phyloP scores from a whole-genome alignment of 768 basidiomycete genomes.

The Cystobasidium tubakii region DNA sequence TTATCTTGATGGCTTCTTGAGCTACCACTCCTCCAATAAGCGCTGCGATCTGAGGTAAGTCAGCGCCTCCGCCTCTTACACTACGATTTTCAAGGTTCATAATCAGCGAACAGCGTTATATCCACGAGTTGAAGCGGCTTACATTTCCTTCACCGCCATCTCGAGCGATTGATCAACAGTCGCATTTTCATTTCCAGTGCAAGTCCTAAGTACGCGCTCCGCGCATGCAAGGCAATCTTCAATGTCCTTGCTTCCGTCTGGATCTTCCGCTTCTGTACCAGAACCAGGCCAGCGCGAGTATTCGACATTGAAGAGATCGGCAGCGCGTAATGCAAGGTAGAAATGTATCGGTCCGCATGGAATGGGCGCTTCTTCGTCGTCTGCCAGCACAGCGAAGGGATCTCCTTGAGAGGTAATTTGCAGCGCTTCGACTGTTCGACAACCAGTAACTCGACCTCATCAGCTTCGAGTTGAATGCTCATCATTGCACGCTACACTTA shows the following conservation, averaged over 20 bases:
- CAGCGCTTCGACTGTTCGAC: slow-evolving; percentile 6
- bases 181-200: slow-evolving; percentile 25
- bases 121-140: neutral
- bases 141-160: slow-evolving; percentile 48
- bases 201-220: slow-evolving; percentile 20
- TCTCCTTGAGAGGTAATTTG: neutral
- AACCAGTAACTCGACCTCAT: no score
- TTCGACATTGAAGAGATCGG: slow-evolving; percentile 46
- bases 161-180: slow-evolving; percentile 49
- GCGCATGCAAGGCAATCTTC: slow-evolving; percentile 24
- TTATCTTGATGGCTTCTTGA: slow-evolving; percentile 94
- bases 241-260: slow-evolving; percentile 3
- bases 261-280: slow-evolving; percentile 23
- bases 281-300: slow-evolving; percentile 49
- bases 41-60: slow-evolving; percentile 87
- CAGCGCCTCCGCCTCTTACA: slow-evolving; percentile 63
- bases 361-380: neutral
- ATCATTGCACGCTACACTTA: slow-evolving; percentile 12
- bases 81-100: neutral
- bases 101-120: neutral
- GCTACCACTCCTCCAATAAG: slow-evolving; percentile 88
- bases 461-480: no score
- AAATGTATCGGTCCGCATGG: slow-evolving; percentile 45
- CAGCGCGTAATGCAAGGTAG: slow-evolving; percentile 49
- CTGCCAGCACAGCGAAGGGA: slow-evolving; percentile 19